A percentile compares a stretch with the other conserved stretches of the same genome.
Evolutionary conservation across 176 grass and related monocot genomes (phyloP).

Genomic region (Saccharum spontaneum): DNA sequence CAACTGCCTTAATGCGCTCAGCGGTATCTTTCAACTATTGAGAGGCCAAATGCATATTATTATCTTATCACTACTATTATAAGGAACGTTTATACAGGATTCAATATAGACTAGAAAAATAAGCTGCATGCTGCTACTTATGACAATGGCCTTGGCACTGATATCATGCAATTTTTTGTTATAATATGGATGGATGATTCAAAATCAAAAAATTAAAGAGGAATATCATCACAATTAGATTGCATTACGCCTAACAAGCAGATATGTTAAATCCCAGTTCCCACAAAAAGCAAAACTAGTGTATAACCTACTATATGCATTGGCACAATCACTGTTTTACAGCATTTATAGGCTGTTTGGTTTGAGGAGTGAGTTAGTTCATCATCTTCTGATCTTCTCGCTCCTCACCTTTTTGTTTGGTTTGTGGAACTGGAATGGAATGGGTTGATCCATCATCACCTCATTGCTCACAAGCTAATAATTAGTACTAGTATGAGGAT

Average conservation of each 20-base stretch:
- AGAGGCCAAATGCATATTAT: constrained; percentile 13
- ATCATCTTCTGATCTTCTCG: not conserved
- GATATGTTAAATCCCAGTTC: constrained; percentile 7
- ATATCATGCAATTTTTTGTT: not conserved
- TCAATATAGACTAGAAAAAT: not conserved
- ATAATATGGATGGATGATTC: not conserved
- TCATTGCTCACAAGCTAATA: not conserved
- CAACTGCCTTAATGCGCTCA: constrained; percentile 91
- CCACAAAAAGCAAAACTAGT: not conserved
- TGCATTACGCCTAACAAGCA: not conserved
- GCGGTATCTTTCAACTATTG: constrained; percentile 76
- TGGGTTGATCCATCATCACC: not conserved
- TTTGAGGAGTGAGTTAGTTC: not conserved
- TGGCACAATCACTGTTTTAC: not conserved
- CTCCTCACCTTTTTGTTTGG: not conserved
- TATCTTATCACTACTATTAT: constrained; percentile 1
- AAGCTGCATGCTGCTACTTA: not conserved
- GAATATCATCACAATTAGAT: not conserved
- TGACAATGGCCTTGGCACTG: not conserved
- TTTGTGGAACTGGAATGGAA: not conserved
- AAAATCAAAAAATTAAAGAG: not conserved
- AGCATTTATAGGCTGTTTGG: not conserved
- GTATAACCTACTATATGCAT: not conserved
- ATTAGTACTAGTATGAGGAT: not conserved
- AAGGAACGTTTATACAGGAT: constrained; percentile 3